Percentiles rank a stretch among this genome's conserved stretches.
These are phyloP conservation scores for Leptographium lundbergii DNA, from an alignment of 2,329 filamentous ascomycete genomes.

Conservation along the genomic window DNA sequence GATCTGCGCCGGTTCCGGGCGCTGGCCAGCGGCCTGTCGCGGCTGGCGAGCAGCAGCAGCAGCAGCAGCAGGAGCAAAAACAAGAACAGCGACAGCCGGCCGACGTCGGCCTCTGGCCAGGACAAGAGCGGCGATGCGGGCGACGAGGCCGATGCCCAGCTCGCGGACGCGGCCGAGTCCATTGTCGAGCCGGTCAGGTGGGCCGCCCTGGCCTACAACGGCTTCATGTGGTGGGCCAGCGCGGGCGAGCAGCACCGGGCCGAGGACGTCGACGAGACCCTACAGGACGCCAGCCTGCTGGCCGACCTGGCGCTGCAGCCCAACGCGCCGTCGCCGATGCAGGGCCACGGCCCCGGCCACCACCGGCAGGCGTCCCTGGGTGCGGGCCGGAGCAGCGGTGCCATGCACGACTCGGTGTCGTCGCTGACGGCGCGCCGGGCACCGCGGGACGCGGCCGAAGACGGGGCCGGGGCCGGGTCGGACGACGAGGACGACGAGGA, in stretches of 20 bases:
- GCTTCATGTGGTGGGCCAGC: conserved; percentile 85
- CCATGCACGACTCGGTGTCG: conserved; percentile 29
- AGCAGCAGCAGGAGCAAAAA: conserved; percentile 12
- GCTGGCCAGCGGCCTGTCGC: conserved; percentile 50
- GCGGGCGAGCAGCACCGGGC: conserved; percentile 59
- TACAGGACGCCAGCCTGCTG: conserved; percentile 42
- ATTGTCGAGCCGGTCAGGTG: conserved; percentile 53
- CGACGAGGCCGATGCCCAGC: conserved; percentile 18
- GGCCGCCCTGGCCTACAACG: conserved; percentile 65
- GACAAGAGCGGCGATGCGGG: background rate
- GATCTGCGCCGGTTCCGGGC: conserved; percentile 71
- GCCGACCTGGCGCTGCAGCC: conserved; percentile 32
- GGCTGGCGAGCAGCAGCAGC: conserved; percentile 18
- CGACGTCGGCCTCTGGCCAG: background rate
- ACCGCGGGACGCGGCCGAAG: background rate
- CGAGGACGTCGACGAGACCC: conserved; percentile 45
- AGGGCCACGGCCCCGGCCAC: background rate
- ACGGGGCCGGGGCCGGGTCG: conserved; percentile 11
- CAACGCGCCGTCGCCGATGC: background rate
- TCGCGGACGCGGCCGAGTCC: conserved; percentile 37
- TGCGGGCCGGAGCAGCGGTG: conserved; percentile 13
- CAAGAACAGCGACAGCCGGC: conserved; percentile 15
- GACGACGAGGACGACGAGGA: background rate
- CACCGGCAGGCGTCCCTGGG: background rate
- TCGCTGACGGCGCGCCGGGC: conserved; percentile 22